Conservation (phyloP, 305 asterid species). For the Fraxinus velutina region DNA sequence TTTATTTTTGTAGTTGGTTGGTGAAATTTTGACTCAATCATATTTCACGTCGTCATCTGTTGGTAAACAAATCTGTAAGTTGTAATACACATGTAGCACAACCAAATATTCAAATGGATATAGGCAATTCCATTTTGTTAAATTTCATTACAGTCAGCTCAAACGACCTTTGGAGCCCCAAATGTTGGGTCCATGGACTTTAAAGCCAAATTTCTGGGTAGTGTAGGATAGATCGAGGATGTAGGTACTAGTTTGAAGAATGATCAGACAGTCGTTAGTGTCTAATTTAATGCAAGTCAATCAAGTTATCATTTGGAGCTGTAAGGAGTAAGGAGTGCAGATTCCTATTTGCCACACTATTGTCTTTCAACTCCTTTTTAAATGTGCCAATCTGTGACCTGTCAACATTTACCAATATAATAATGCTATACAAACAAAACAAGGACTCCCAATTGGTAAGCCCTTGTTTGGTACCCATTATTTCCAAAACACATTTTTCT, state of each 20-base stretch:
- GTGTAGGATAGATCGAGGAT: background rate
- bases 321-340: background rate
- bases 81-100: background rate
- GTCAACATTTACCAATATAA: background rate
- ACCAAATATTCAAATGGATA: background rate
- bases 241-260: background rate
- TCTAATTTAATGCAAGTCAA: background rate
- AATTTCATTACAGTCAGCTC: background rate
- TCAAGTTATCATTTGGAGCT: background rate
- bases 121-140: background rate
- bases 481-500: background rate
- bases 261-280: background rate
- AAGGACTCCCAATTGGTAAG: background rate
- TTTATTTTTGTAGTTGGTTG: background rate
- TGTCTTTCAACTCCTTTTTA: background rate
- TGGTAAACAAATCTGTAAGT: background rate
- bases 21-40: background rate
- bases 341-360: background rate
- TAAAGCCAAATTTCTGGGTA: background rate
- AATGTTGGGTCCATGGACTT: background rate
- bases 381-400: background rate
- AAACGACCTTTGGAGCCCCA: background rate
- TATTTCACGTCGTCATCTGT: background rate
- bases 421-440: background rate
- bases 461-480: background rate